A percentile compares a stretch with the other conserved stretches of the same genome.
Evolutionary conservation across 2,329 filamentous ascomycete genomes (phyloP).

Genomic region (Neocucurbitaria cava): DNA sequence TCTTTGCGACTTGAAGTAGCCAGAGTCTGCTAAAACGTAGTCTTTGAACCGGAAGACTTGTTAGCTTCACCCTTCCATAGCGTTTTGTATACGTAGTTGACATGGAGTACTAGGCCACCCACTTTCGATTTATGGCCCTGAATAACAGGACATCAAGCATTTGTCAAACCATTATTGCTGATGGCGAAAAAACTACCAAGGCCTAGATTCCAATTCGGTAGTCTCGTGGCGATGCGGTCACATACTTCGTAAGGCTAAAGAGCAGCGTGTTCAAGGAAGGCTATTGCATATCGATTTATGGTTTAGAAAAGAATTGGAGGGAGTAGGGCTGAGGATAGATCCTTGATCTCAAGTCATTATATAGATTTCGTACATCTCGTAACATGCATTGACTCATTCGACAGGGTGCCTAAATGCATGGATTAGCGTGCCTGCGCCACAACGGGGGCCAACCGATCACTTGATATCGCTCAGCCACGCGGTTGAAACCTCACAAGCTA

Average conservation of each 20-base stretch:
- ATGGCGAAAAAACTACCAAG: background rate
- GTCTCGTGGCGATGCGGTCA: no score
- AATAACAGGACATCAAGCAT: background rate
- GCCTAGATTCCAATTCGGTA: background rate
- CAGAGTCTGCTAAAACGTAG: background rate
- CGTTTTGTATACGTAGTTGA: background rate
- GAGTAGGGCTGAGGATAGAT: background rate
- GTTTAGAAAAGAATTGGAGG: no score
- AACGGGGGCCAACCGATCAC: background rate
- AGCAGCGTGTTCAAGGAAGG: no score
- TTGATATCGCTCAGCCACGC: background rate
- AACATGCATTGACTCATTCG: slow-evolving; percentile 4
- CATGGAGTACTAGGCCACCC: background rate
- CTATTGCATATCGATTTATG: no score
- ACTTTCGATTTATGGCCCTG: background rate
- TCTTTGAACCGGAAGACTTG: background rate
- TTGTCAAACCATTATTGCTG: background rate
- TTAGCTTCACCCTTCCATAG: background rate
- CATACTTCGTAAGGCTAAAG: no score
- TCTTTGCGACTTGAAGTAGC: background rate
- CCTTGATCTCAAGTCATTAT: background rate
- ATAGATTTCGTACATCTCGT: background rate
- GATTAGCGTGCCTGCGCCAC: slow-evolving; percentile 2
- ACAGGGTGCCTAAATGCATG: background rate
- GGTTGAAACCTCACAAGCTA: no score